Conservation (phyloP, 495 filamentous ascomycete species). For the Penicillium malachiteum region DNA sequence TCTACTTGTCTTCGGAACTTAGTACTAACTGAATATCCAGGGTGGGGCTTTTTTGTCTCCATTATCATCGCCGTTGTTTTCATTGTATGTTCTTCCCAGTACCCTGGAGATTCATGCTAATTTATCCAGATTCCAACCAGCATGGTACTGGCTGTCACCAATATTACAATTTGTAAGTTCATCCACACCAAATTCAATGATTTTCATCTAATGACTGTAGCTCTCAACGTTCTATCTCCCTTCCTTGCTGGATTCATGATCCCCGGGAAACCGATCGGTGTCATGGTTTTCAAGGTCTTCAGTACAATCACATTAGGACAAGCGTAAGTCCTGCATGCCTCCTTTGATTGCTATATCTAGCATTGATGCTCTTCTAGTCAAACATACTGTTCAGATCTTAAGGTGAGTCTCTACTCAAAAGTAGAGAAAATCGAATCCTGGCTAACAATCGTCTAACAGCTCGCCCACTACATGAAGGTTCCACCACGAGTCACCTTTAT, state of each 20-base stretch:
- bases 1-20: background rate
- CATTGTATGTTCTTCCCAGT: slow-evolving; percentile 12
- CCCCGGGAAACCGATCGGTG: slow-evolving; percentile 56
- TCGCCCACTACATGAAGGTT: slow-evolving; percentile 66
- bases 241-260: slow-evolving; percentile 64
- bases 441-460: slow-evolving; percentile 40
- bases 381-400: slow-evolving; percentile 18
- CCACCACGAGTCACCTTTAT: slow-evolving; percentile 63
- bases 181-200: background rate
- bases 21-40: slow-evolving; percentile 17
- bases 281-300: slow-evolving; percentile 69
- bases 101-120: background rate
- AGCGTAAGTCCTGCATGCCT: slow-evolving; percentile 16
- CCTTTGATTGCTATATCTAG: no score
- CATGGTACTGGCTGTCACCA: slow-evolving; percentile 53
- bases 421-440: slow-evolving; percentile 12
- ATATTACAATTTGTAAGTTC: slow-evolving; percentile 40
- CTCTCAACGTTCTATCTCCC: slow-evolving; percentile 60
- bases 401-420: slow-evolving; percentile 6
- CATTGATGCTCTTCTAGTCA: slow-evolving; percentile 7
- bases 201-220: slow-evolving; percentile 25
- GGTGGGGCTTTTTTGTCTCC: slow-evolving; percentile 61
- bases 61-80: slow-evolving; percentile 29
- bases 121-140: slow-evolving; percentile 24
- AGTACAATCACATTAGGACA: slow-evolving; percentile 60